Evolutionary conservation across 176 grass and related monocot species (phyloP).

Genomic region (Carex littledalei): DNA sequence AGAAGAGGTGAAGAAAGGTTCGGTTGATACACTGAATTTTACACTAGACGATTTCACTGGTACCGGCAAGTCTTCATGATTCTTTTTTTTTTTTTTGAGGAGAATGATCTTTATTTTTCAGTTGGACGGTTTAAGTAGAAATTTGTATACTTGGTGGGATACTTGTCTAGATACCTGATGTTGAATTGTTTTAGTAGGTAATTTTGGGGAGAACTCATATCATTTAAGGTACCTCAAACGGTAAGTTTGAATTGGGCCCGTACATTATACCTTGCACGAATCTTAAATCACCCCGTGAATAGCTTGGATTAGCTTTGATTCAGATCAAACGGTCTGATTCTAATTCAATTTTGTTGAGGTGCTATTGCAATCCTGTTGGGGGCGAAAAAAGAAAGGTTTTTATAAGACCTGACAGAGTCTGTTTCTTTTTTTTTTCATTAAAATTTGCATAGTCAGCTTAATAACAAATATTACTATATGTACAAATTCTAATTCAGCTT

Average conservation of each 20-base stretch:
- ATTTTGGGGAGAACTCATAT: neutral
- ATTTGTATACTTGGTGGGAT: neutral
- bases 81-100: neutral
- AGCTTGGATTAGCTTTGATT: too few relatives aligned
- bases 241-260: too few relatives aligned
- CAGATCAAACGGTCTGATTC: too few relatives aligned
- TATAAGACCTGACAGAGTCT: neutral
- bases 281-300: too few relatives aligned
- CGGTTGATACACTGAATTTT: conserved; percentile 53
- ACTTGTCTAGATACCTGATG: neutral
- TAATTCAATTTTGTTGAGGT: neutral
- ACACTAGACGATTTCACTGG: conserved; percentile 72
- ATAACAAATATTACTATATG: neutral
- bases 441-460: neutral
- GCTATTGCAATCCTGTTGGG: neutral
- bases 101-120: neutral
- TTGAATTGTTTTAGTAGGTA: neutral
- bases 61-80: conserved; percentile 27
- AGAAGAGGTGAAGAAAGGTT: conserved; percentile 78
- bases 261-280: too few relatives aligned
- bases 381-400: neutral
- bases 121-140: neutral
- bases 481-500: neutral
- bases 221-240: too few relatives aligned
- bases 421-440: neutral